Percentiles rank a stretch among this genome's conserved stretches.
Evolutionary conservation across 2,329 filamentous ascomycete genomes (phyloP).

Genomic region (Paraphaeosphaeria sporulosa): DNA sequence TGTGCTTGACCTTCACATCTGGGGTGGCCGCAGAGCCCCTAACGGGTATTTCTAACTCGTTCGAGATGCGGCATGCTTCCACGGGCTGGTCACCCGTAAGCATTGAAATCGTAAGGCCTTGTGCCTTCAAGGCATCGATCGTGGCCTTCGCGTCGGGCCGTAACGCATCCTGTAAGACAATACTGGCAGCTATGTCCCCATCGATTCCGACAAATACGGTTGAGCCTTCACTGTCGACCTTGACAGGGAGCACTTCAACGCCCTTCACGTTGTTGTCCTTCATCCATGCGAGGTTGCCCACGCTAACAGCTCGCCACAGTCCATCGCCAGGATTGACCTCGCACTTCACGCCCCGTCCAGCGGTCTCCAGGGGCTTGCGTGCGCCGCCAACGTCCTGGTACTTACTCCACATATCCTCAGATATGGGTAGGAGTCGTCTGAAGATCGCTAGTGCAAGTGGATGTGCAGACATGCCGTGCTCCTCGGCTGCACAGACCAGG

Average conservation of each 20-base stretch:
- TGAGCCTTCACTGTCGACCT: background rate
- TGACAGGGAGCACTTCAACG: background rate
- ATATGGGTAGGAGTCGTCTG: no score
- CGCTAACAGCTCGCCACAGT: background rate
- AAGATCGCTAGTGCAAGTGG: no score
- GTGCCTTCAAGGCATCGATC: constrained; percentile 3
- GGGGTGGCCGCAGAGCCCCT: constrained; percentile 12
- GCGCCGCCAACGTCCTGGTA: no score
- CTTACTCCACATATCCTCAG: no score
- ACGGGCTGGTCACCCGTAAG: constrained; percentile 11
- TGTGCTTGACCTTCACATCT: constrained; percentile 10
- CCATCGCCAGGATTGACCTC: constrained; percentile 9
- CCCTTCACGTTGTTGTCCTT: constrained; percentile 8
- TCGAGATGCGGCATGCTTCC: constrained; percentile 15
- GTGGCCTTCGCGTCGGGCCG: background rate
- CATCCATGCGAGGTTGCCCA: constrained; percentile 10
- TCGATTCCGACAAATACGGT: background rate
- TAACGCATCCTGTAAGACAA: background rate
- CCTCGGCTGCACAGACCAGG: no score
- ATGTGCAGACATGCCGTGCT: no score
- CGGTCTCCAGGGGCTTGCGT: background rate
- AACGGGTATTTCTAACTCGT: constrained; percentile 10
- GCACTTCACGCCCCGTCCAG: constrained; percentile 11
- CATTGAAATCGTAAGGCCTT: constrained; percentile 12
- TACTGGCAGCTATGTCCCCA: background rate